Evolutionary conservation across 768 basidiomycete species (phyloP), one percentile per base, ranked within the genome.

Genomic region (Leccinum uliginosum): DNA sequence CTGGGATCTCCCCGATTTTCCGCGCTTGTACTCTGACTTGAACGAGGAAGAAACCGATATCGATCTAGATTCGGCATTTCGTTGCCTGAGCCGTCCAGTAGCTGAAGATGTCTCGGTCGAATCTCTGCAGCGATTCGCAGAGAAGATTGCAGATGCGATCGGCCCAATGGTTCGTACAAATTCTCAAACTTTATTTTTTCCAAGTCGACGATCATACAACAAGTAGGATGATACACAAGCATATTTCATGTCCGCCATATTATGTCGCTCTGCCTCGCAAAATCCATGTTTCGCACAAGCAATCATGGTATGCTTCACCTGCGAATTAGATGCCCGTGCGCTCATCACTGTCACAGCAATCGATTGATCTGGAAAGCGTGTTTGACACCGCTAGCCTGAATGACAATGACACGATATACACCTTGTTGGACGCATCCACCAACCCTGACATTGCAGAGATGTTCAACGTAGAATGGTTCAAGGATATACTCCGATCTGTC

Each of bases 1-100:
- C 55, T 91, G 88, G 88, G 87, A 89, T 57, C 72, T 82, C 26
- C 83, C 82, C 2, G 82, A 83, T 11, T 91, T 91, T 62, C 89
- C 90, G 0, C 81, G 85, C 65, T 66, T 90, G 23, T 83, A 85
- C 60, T 78, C 86, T 2, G 81, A 89, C 65, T 66, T 91, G 30
- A 77, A 77, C 24, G 75, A 73, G n/a, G 73, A 75, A 15, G 65
- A 75, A n/a, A 72, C 76, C 4, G 79, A 82, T 32, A 77, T 83
- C 53, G 82, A 85, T 64, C 67, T 91, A 4, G 82, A 86, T 59
- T 75, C 73, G 26, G 80, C 86, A 3, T 78, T 82, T 51, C 74
- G 79, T 43, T 71, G 78, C 30, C 74, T 83, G 19, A 78, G 77
- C 24, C 76, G 80, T 55, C 88, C 89, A 9, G 76, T 90, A 0